Evolutionary conservation across 345 rosid species (phyloP), one percentile per base, ranked within the genome.

Genomic region (Brassica rapa): DNA sequence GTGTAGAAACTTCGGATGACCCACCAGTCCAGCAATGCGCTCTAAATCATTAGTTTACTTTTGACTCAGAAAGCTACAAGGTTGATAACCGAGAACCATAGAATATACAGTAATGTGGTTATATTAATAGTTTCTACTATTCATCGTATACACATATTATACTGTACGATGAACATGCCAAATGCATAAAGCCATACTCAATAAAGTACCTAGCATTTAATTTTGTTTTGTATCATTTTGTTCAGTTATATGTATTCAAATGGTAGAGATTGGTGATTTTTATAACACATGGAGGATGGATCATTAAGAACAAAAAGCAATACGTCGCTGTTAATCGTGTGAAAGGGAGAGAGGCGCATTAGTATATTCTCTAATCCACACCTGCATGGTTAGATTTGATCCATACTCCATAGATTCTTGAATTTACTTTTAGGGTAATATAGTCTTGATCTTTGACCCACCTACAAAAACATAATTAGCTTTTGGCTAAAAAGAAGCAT

Each of bases 341-440:
- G 71, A 70, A 74, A 69, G 32, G 24, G 60, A 53, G 60, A 53
- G 63, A 74, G 25, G 21, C 14, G 32, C 66, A 27, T 33, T 33
- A 39, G 27, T 15, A 11, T 21, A 39, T 62, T 70, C 71, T 56
- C 9, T 62, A 55, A 74, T 19, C 46, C 11, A 68, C 70, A 68
- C 78, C 73, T 74, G 70, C 82, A 53, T 73, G 71, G 51, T 69
- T 74, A 69, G 79, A 74, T 62, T 55, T 68, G 24, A 68, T 68
- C 60, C 70, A 27, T 32, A 55, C 61, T 68, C 60, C 70, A 27
- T 32, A 55, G 70, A 68, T 73, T 68, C 62, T 19, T 19, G 4
- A 49, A 9, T 62, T 55, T 62, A 7, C 59, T 51, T 79, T 32
- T 24, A 60, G 56, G 66, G 19, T 9, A 4, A 16, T 55, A 66